Percentiles rank a stretch among this genome's conserved stretches.
phyloP scores from a whole-genome alignment of 2,329 filamentous ascomycete species.

The Achaetomium macrosporum region DNA sequence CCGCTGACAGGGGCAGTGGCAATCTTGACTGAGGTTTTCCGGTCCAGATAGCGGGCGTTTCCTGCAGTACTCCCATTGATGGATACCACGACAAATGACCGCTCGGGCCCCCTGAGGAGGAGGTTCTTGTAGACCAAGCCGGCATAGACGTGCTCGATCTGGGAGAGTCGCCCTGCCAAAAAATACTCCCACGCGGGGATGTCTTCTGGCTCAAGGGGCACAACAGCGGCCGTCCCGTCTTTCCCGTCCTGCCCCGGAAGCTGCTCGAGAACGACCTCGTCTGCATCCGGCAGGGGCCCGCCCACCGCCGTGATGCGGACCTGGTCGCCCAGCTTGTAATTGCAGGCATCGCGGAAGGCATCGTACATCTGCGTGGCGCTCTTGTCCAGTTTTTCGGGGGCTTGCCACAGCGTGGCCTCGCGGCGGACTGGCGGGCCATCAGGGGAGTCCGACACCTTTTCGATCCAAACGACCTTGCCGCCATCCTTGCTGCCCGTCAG shows the following conservation, averaged over 20 bases:
- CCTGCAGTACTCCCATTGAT: conserved; percentile 48
- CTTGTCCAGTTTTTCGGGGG: conserved; percentile 55
- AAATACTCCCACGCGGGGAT: conserved; percentile 33
- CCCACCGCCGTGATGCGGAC: conserved; percentile 53
- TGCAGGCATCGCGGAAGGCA: conserved; percentile 64
- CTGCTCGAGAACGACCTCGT: conserved; percentile 56
- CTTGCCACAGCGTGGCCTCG: conserved; percentile 46
- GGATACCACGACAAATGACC: conserved; percentile 52
- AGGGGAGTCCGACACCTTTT: conserved; percentile 17
- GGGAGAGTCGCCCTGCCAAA: conserved; percentile 29
- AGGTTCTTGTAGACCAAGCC: conserved; percentile 66
- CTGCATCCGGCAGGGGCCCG: conserved; percentile 46
- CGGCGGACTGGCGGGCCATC: conserved; percentile 26
- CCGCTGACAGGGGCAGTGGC: conserved; percentile 24
- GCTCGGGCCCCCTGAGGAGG: conserved; percentile 48
- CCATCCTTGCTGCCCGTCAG: conserved; percentile 39
- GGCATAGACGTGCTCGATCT: conserved; percentile 61
- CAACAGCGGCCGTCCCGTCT: conserved; percentile 16
- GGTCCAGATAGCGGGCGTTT: conserved; percentile 34
- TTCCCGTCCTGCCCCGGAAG: conserved; percentile 37
- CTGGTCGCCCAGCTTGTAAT: conserved; percentile 65
- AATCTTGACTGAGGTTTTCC: conserved; percentile 30
- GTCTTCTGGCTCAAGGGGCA: conserved; percentile 30
- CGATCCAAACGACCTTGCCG: conserved; percentile 31
- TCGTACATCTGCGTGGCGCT: conserved; percentile 68